Conservation (phyloP, 768 basidiomycete species). For the Chiua virens region DNA sequence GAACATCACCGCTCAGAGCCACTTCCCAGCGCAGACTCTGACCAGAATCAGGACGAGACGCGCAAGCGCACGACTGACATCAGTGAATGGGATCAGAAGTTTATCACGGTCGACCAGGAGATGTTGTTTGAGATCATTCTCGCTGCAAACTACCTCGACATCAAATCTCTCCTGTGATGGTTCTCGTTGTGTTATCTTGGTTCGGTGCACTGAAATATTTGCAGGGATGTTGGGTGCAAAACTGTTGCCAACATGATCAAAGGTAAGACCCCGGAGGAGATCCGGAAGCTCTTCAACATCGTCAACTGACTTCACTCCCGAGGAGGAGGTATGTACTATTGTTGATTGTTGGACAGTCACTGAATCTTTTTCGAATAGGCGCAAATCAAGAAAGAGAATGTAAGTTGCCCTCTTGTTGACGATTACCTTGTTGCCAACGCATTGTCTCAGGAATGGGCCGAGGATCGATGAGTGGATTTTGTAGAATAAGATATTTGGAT, state of each 20-base stretch:
- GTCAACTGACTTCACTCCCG: slow-evolving; percentile 98
- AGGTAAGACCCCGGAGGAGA: slow-evolving; percentile 99
- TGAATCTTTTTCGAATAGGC: slow-evolving; percentile 48
- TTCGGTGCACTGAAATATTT: not conserved
- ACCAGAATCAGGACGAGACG: slow-evolving; percentile 86
- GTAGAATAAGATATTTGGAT: slow-evolving; percentile 28
- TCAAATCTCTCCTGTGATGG: slow-evolving; percentile 93
- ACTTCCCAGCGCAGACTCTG: slow-evolving; percentile 81
- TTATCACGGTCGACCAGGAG: slow-evolving; percentile 98
- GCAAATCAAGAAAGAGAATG: slow-evolving; percentile 99
- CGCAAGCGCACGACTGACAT: slow-evolving; percentile 99
- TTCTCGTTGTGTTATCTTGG: not conserved
- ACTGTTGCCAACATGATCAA: slow-evolving; percentile 99
- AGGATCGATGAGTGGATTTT: slow-evolving; percentile 65
- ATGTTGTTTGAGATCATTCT: slow-evolving; percentile 99
- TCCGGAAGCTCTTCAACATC: slow-evolving; percentile 97
- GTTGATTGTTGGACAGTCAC: not conserved
- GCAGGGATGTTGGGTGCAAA: slow-evolving; percentile 95
- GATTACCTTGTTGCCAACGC: slow-evolving; percentile 16
- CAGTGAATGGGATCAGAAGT: slow-evolving; percentile 99
- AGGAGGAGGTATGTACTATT: slow-evolving; percentile 78
- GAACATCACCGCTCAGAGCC: slow-evolving; percentile 98
- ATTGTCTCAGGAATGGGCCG: slow-evolving; percentile 79
- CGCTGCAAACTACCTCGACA: slow-evolving; percentile 99
- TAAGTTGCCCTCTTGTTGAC: slow-evolving; percentile 40